Conservation (phyloP, 257 asterid species). For the Prunella vulgaris region DNA sequence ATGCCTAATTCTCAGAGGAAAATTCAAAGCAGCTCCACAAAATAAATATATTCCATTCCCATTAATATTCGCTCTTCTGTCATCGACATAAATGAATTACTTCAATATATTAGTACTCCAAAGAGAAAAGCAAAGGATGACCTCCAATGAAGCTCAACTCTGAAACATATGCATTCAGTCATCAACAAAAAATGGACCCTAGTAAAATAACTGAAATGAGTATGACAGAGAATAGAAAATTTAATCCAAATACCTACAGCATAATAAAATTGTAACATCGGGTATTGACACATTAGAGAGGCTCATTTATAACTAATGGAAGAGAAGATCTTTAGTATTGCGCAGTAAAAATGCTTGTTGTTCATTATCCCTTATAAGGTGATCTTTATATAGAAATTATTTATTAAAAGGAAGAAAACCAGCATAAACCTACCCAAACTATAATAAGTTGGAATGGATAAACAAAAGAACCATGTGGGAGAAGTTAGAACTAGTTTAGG, state of each 20-base stretch:
- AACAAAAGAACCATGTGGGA: not conserved
- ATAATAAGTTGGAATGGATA: too few relatives aligned
- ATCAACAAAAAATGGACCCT: not conserved
- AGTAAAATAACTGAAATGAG: not conserved
- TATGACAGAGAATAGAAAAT: not conserved
- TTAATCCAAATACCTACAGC: not conserved
- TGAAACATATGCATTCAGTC: not conserved
- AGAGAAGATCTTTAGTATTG: not conserved
- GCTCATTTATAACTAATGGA: not conserved
- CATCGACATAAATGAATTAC: not conserved
- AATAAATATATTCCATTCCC: not conserved
- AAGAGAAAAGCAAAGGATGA: not conserved
- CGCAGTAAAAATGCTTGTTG: not conserved
- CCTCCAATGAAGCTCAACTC: not conserved
- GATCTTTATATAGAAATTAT: not conserved
- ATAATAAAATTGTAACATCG: not conserved
- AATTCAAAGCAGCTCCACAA: not conserved
- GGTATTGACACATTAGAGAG: not conserved
- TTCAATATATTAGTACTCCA: not conserved
- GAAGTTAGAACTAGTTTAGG: not conserved
- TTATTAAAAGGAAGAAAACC: not conserved
- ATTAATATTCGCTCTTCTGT: not conserved
- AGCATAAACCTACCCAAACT: too few relatives aligned
- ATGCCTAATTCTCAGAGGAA: not conserved
- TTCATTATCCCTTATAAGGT: not conserved